Base-by-base conservation (phyloP, 2,329 filamentous ascomycete genomes). In the Parascedosporium putredinis region DNA sequence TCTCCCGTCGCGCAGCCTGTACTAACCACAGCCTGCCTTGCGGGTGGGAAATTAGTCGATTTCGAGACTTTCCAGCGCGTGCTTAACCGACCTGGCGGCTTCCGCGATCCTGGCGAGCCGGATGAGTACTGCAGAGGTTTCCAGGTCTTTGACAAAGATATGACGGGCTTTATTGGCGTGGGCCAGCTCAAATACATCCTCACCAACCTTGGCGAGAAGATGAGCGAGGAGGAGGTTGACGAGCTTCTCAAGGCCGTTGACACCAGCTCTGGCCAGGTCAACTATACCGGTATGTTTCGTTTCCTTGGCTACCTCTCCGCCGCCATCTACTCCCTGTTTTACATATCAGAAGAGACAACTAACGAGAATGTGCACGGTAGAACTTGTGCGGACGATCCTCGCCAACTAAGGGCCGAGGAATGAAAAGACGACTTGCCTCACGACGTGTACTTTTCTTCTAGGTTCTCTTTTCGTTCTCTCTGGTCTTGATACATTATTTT, bases 131-230 rank as follows among this genome's bases (percentile, higher is more conserved):
- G 91, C 70, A 87, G 91, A 55, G 93, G 93, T 50, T 98, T 98
- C 76, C 93, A 98, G 70, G 93, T 98, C 49, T 98, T 98, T 62
- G 93, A 98, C 72, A 98, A 98, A 73, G 93, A 98, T 67, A 86
- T 95, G 81, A 95, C 89, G 53, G 93, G 93, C 48, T 96, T 90
- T 69, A 97, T 98, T 65, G 93, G 91, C 51, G 91, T 97, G 56
- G 93, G 93, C 52, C 93, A 98, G 73, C 79, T 98, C 68, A 87
- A 95, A 71, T 98, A 98, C 73, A 91, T 98, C 66, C 72, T 98
- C 62, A 98, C 93, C 51, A 97, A 97, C 67, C 72, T 98, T 60
- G 93, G 93, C 61, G 93, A 98, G 83, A 97, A 97, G 78, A 96
- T 98, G 89, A 88, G 86, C 54, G 91, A 98, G 61, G 93, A 97